phyloP scores from a whole-genome alignment of 192 early-diverging fungal species.

The Linnemannia hyalina region DNA sequence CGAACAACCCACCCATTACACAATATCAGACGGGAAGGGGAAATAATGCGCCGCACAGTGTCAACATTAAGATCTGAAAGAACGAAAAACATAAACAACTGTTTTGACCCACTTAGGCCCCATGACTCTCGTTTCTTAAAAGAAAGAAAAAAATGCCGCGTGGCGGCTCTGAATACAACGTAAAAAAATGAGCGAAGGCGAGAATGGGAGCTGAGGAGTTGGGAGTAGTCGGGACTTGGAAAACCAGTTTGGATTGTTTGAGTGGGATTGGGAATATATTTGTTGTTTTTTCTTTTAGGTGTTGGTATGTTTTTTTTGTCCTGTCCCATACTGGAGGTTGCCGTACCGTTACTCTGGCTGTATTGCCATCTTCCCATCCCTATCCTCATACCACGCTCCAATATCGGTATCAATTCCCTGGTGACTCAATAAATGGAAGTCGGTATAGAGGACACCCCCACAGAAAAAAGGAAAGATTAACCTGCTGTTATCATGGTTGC shows the following conservation, averaged over 20 bases:
- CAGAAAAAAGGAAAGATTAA: neutral
- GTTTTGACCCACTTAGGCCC: neutral
- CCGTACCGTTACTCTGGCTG: neutral
- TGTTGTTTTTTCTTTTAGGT: neutral
- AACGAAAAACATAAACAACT: neutral
- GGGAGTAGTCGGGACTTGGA: neutral
- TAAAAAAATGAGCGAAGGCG: neutral
- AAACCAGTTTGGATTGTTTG: neutral
- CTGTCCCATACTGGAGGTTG: neutral
- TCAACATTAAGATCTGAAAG: slow-evolving; percentile 1
- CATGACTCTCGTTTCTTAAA: neutral
- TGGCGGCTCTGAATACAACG: slow-evolving; percentile 1
- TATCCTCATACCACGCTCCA: neutral
- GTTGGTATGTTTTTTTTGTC: neutral
- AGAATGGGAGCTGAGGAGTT: neutral
- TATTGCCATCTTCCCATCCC: slow-evolving; percentile 7
- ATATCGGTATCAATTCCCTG: neutral
- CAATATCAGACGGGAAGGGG: neutral
- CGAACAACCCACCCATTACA: neutral
- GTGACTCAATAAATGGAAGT: neutral
- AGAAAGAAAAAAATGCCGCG: slow-evolving; percentile 5
- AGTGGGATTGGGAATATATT: neutral
- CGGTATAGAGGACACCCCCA: neutral
- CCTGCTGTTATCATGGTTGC: neutral
- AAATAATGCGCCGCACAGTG: neutral